Base-by-base conservation (phyloP, 495 filamentous ascomycete genomes). In the Staphylotrichum longicolle region DNA sequence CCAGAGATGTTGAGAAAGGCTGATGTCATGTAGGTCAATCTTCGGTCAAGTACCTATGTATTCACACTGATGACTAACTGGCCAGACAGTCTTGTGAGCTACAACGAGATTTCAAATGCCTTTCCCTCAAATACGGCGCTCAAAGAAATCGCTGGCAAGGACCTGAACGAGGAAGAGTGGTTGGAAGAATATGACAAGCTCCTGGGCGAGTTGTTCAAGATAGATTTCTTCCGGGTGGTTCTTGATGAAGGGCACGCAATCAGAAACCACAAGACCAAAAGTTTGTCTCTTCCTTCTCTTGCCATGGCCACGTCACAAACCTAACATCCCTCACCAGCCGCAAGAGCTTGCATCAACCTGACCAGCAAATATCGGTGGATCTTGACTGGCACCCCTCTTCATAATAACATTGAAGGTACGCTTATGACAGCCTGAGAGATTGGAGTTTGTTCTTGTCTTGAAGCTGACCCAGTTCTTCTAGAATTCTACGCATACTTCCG, bases 341-440 rank as follows among this genome's bases (percentile, higher is more conserved):
- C 54, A 20, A 20, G 14, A 4, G 54, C 54, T 6, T 57, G 54
- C 33, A 20, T 47, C 32, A 14, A 48, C 9, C 34, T 57, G 9
- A 46, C 54, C n/a, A 57, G 54, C 54, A 57, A 57, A 7, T 57
- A 47, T 33, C 54, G 54, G 33, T 57, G 54, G 54, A 57, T 57
- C 8, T 15, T 57, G 44, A 57, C 0, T 14, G 54, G 54, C 2
- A 57, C 54, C 1, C 54, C 54, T 2, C 3, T 57, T 3, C 54
- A 48, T 33, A 57, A 57, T 5, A 39, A 32, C 1, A 14, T 40
- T 2, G 33, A 48, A 5, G 42, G 54, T 48, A 4, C 2, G 41
- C 32, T 1, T 3, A 2, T 37, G n/a, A n/a, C n/a, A n/a, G n/a
- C n/a, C n/a, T n/a, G n/a, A 7, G 1, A 33, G 12, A 34, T 6